Base-by-base conservation (phyloP, 371 early-diverging fungal species). In the Mortierella sp. region DNA sequence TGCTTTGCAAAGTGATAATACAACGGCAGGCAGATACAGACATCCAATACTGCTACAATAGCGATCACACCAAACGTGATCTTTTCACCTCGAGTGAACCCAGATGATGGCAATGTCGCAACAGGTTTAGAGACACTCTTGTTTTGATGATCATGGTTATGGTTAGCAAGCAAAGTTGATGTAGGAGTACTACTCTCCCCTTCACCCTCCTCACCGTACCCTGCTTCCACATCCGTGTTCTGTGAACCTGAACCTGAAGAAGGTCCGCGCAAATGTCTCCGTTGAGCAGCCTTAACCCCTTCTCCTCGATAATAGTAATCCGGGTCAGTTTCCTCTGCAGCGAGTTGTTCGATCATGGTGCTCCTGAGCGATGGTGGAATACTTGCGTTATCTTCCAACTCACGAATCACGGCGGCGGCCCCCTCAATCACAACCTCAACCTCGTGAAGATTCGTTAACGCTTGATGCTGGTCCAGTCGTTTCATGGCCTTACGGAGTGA, bases 71-170 rank as follows among this genome's bases (percentile, higher is more conserved):
- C 58, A 63, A 84, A 76, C 55, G 68, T 79, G 13, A 72, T 64
- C 64, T 72, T 78, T 34, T 84, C 84, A 10, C 68, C 76, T 23
- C 72, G 66, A 10, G 84, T 84, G 40, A 84, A 82, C 0, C 84
- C 84, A 28, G 79, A 70, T 19, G 73, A 70, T 6, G 59, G 35
- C 35, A 23, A 22, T 29, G 12, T n/a, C n/a, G n/a, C 26, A 6
- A 42, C 26, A 47, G 35, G 61, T 35, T 15, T 15, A 35, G 51
- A 13, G 6, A 13, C 26, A 26, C 23, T 47, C 22, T 13, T 32
- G 22, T 12, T 2, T 15, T 40, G 53, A 17, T 29, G 47, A 15
- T 19, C n/a, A n/a, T 56, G 26, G 29, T n/a, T 35, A 26, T 53
- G 51, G n/a, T 35, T 22, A 26, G 23, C 26, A 10, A 26, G 15